Evolutionary conservation across 2,329 filamentous ascomycete species (phyloP).

Genomic region (Zasmidium cellare): DNA sequence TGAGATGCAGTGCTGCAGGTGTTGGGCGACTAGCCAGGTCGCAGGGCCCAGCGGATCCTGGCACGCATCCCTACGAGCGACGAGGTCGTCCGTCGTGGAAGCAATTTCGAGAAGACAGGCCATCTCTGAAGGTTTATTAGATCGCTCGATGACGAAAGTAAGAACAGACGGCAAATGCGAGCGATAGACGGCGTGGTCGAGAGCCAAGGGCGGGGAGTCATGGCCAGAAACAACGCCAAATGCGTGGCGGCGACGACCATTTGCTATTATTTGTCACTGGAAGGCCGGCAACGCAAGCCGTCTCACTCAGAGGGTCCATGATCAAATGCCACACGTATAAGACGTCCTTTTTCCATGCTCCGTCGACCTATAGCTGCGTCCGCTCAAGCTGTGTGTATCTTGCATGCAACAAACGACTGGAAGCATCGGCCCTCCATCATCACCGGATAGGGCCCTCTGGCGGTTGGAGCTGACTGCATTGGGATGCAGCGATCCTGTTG

Average conservation of each 20-base stretch:
- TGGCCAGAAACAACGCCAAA: too few species aligned
- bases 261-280: background rate
- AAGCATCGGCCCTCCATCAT: background rate
- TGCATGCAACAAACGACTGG: background rate
- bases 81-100: background rate
- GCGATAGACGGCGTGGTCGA: background rate
- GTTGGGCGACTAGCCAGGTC: background rate
- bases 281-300: background rate
- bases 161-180: background rate
- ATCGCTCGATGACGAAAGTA: background rate
- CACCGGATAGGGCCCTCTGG: background rate
- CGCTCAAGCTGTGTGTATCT: background rate
- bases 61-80: slow-evolving; percentile 9
- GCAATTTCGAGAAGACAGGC: background rate
- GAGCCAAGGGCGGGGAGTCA: background rate
- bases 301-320: background rate
- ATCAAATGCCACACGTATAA: background rate
- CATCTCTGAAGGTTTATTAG: slow-evolving; percentile 3
- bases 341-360: too few species aligned
- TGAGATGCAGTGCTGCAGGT: background rate
- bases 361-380: too few species aligned
- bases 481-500: background rate
- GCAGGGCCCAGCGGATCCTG: background rate
- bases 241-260: background rate
- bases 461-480: background rate